Evolutionary conservation across 2,329 filamentous ascomycete genomes (phyloP).

Genomic region (Aspergillus floridensis): DNA sequence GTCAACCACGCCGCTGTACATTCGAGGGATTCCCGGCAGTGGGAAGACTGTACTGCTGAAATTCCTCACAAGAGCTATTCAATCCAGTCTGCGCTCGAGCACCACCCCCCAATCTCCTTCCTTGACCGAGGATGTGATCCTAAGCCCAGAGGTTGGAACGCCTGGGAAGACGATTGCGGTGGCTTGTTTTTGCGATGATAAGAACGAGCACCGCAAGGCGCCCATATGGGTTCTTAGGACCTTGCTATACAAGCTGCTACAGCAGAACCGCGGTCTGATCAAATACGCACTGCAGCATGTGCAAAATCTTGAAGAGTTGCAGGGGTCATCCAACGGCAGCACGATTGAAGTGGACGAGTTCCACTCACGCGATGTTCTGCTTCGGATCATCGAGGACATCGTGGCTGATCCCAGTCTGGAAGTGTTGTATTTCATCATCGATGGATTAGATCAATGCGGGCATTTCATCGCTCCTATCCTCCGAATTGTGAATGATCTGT

Average conservation of each 20-base stretch:
- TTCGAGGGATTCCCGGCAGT: not conserved
- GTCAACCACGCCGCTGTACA: not conserved
- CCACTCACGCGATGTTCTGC: not conserved
- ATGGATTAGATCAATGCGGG: not conserved
- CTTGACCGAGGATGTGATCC: not conserved
- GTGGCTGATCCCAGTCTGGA: not conserved
- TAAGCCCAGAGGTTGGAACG: not conserved
- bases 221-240: constrained; percentile 1
- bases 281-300: not conserved
- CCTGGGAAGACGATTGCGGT: not conserved
- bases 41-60: constrained; percentile 1
- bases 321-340: not conserved
- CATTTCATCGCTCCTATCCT: not conserved
- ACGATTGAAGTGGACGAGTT: not conserved
- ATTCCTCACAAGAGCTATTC: not conserved
- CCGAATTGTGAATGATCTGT: not conserved
- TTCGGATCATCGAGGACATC: not conserved
- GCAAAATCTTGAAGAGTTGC: not conserved
- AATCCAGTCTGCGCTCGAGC: not conserved
- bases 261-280: not conserved
- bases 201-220: not conserved
- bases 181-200: constrained; percentile 1
- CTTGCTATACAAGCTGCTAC: not conserved
- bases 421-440: constrained; percentile 1
- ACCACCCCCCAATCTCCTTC: not conserved